These are phyloP conservation scores for Quercus bicolor DNA, from an alignment of 306 rosid species.

Conservation along the genomic window DNA sequence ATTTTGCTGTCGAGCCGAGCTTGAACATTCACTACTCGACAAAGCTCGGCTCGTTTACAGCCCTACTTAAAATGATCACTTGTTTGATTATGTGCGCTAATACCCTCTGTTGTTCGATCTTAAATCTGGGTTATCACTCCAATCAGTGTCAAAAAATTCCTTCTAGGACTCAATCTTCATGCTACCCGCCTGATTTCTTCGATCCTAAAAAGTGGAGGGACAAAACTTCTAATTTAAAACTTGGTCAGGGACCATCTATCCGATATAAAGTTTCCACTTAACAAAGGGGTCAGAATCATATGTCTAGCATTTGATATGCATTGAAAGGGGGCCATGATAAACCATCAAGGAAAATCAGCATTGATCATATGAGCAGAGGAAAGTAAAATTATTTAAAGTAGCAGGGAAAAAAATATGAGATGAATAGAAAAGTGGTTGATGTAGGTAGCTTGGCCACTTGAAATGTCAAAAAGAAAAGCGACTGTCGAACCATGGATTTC, in stretches of 20 bases:
- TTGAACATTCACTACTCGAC: no score
- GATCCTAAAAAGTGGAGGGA: conserved; percentile 49
- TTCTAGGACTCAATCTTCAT: conserved; percentile 67
- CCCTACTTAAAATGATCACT: conserved; percentile 11
- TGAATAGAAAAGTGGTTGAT: background rate
- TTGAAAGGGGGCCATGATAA: background rate
- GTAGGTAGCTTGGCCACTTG: background rate
- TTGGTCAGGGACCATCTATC: background rate
- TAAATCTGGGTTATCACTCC: conserved; percentile 59
- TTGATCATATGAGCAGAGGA: background rate
- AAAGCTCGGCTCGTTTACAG: no score
- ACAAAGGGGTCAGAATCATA: background rate
- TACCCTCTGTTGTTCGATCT: conserved; percentile 58
- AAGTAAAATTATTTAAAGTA: background rate
- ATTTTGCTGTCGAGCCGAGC: rapidly evolving
- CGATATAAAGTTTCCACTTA: background rate
- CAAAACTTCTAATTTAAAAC: background rate
- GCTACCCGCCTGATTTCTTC: conserved; percentile 63
- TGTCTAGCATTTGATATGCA: background rate
- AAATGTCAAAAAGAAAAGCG: no score
- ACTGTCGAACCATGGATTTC: background rate
- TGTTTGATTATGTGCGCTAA: conserved; percentile 28
- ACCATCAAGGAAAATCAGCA: background rate
- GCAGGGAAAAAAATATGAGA: background rate
- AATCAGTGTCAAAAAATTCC: conserved; percentile 67